These are phyloP conservation scores for Ophiosphaerella korrae DNA, from an alignment of 2,329 filamentous ascomycete species.

Conservation along the genomic window DNA sequence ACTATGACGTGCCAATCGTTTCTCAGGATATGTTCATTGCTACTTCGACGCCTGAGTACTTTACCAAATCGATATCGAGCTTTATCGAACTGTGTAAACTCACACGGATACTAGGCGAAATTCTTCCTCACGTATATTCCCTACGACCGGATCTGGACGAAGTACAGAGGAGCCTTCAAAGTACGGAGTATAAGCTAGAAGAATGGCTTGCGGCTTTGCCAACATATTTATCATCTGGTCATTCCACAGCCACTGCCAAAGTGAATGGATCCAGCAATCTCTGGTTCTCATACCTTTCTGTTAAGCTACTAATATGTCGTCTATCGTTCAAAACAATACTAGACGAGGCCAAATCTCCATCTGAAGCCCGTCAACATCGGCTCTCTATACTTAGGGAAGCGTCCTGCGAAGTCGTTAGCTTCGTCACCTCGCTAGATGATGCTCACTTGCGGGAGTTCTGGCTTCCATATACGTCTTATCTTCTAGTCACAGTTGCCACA, in stretches of 20 bases:
- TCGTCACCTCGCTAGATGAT: constrained; percentile 11
- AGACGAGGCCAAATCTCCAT: background rate
- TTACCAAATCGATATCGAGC: background rate
- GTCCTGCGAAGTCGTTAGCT: constrained; percentile 9
- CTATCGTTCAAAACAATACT: constrained; percentile 14
- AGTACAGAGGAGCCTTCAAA: constrained; percentile 12
- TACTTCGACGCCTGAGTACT: background rate
- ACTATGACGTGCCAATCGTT: constrained; percentile 20
- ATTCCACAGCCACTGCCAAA: background rate
- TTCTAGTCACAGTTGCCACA: constrained; percentile 23
- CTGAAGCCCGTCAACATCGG: constrained; percentile 14
- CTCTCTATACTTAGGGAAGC: constrained; percentile 17
- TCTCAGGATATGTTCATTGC: background rate
- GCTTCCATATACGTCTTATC: constrained; percentile 27
- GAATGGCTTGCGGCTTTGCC: constrained; percentile 19
- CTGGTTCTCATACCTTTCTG: constrained; percentile 22
- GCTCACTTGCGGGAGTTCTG: constrained; percentile 23
- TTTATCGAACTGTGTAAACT: constrained; percentile 24
- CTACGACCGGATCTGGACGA: constrained; percentile 9
- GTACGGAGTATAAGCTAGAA: constrained; percentile 14
- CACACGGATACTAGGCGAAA: constrained; percentile 20
- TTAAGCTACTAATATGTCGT: constrained; percentile 19
- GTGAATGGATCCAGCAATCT: constrained; percentile 22
- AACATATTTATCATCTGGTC: background rate
- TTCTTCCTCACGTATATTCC: constrained; percentile 22